A percentile compares a stretch with the other conserved stretches of the same genome.
These are phyloP conservation scores for Neofusicoccum laricinum DNA, from an alignment of 2,329 filamentous ascomycete genomes.

Conservation along the genomic window DNA sequence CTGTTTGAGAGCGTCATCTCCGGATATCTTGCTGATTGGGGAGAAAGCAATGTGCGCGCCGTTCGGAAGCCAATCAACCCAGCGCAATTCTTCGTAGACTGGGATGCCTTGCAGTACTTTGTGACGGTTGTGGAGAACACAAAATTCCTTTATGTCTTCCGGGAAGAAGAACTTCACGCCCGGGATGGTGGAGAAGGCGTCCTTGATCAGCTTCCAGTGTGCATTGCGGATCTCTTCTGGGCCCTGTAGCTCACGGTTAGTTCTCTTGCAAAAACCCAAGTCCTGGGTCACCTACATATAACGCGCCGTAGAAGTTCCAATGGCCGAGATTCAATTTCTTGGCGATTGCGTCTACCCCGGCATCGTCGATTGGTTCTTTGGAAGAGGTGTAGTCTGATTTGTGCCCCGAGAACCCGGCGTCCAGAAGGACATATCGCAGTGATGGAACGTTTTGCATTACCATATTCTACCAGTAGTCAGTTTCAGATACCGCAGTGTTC, in stretches of 20 bases:
- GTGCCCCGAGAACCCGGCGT: slow-evolving; percentile 39
- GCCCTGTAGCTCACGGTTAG: neutral
- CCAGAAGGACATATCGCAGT: slow-evolving; percentile 40
- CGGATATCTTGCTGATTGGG: slow-evolving; percentile 46
- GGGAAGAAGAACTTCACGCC: slow-evolving; percentile 36
- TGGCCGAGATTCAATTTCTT: slow-evolving; percentile 40
- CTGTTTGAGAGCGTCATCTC: slow-evolving; percentile 40
- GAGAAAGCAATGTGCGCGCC: slow-evolving; percentile 45
- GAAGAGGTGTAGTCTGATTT: slow-evolving; percentile 30
- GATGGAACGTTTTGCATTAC: slow-evolving; percentile 46
- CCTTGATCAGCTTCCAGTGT: slow-evolving; percentile 35
- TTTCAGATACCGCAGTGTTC: neutral
- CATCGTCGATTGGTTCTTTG: slow-evolving; percentile 37
- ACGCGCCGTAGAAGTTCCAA: slow-evolving; percentile 49
- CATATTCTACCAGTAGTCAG: slow-evolving; percentile 24
- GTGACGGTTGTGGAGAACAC: slow-evolving; percentile 27
- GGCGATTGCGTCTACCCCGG: slow-evolving; percentile 42
- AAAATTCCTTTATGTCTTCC: slow-evolving; percentile 32
- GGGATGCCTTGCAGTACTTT: slow-evolving; percentile 23
- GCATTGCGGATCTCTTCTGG: slow-evolving; percentile 25
- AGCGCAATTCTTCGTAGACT: slow-evolving; percentile 37
- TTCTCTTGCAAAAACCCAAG: no score
- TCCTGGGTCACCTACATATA: slow-evolving; percentile 17
- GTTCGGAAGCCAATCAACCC: slow-evolving; percentile 42
- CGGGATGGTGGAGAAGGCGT: slow-evolving; percentile 31